phyloP scores from a whole-genome alignment of 768 basidiomycete genomes.

The Roridomyces roridus region DNA sequence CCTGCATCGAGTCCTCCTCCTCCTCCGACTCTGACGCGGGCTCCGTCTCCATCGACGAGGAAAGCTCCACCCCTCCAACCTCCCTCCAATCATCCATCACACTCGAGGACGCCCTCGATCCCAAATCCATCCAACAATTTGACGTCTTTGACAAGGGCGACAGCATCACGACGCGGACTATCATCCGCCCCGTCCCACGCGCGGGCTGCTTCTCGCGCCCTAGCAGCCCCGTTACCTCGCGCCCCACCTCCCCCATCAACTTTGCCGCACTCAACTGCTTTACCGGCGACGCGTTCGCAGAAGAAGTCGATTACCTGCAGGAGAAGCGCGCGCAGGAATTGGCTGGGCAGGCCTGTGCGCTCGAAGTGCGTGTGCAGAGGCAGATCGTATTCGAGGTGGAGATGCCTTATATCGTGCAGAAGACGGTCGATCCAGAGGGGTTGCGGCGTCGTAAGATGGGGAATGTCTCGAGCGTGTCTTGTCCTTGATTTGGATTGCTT shows the following conservation, averaged over 20 bases:
- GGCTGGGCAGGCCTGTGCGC: too few species aligned
- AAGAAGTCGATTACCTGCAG: too few species aligned
- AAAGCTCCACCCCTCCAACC: constrained; percentile 7
- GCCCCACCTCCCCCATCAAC: not conserved
- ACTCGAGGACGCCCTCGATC: constrained; percentile 6
- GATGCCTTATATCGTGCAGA: too few species aligned
- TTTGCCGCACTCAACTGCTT: not conserved
- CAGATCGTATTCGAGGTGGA: too few species aligned
- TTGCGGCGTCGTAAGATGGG: too few species aligned
- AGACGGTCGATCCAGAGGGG: too few species aligned
- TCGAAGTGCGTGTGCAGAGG: too few species aligned
- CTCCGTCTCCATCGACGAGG: too few species aligned
- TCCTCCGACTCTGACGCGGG: not conserved
- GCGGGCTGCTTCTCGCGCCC: constrained; percentile 37
- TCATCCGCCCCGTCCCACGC: constrained; percentile 40
- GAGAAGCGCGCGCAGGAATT: too few species aligned
- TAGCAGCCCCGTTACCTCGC: constrained; percentile 24
- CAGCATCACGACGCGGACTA: constrained; percentile 42
- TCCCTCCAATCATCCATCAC: constrained; percentile 1
- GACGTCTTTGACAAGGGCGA: constrained; percentile 36
- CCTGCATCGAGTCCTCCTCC: not conserved
- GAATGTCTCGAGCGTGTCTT: too few species aligned
- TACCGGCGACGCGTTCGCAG: too few species aligned
- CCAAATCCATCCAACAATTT: constrained; percentile 7
- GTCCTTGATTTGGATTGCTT: too few species aligned